phyloP scores from a whole-genome alignment of 257 asterid genomes.

The Linaria vulgaris region DNA sequence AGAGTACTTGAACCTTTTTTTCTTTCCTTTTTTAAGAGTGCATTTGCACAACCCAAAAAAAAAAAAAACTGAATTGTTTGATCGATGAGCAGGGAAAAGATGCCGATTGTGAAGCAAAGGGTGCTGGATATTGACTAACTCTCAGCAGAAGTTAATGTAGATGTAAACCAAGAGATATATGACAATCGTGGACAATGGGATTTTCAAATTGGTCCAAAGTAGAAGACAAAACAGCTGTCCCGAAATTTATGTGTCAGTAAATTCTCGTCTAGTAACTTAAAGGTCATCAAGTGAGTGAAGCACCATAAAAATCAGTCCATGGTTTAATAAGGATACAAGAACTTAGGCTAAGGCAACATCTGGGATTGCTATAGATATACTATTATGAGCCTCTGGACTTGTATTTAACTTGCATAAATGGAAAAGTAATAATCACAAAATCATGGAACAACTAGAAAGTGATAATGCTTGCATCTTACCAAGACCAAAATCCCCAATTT shows the following conservation, averaged over 20 bases:
- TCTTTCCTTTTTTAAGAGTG: not conserved
- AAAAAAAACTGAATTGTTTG: not conserved
- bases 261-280: conserved; percentile 6
- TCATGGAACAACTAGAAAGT: conserved; percentile 6
- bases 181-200: not conserved
- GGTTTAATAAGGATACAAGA: conserved; percentile 2
- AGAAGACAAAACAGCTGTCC: conserved; percentile 9
- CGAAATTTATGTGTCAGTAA: not conserved
- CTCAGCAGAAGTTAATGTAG: not conserved
- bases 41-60: conserved; percentile 1
- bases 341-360: conserved; percentile 5
- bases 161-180: not conserved
- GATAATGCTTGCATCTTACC: conserved; percentile 51
- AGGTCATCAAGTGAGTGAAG: conserved; percentile 13
- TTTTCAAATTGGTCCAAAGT: not conserved
- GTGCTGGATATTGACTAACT: conserved; percentile 4
- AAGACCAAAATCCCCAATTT: conserved; percentile 99
- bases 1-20: not conserved
- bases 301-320: not conserved
- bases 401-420: too few relatives aligned
- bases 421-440: not conserved
- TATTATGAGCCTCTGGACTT: conserved; percentile 3
- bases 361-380: not conserved
- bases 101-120: not conserved
- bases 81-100: not conserved